Base-by-base conservation (phyloP, 2,329 filamentous ascomycete species). In the Meredithiella fracta region DNA sequence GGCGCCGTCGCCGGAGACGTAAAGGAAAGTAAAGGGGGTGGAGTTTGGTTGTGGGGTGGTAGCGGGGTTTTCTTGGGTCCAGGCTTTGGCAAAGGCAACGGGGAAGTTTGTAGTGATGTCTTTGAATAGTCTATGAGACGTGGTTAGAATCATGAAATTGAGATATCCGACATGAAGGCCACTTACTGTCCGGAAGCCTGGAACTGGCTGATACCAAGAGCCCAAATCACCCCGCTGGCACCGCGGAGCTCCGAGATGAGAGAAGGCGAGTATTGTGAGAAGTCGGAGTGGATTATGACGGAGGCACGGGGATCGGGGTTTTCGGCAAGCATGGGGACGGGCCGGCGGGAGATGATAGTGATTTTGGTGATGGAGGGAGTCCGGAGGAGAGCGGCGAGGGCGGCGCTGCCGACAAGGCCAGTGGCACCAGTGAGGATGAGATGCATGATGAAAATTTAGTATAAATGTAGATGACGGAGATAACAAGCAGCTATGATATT, bases 181-280 rank as follows among this genome's bases (percentile, higher is more conserved):
- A 64, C 74, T 59, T 63, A 82, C 75, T 82, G 77, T 59, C 77
- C 78, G 57, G 64, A 64, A 6, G 86, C 82, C 42, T 74, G 68
- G 9, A 66, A 78, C 62, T 81, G 76, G 59, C 76, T 80, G 51
- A 82, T 79, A 0, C 85, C 85, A 49, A 83, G 71, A 0, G 85
- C 84, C 85, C 85, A 90, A 1, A 89, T 80, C 58, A 80, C 84
- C 1, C 80, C 84, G 6, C 75, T 69, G 0, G 84, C 85, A 22
- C 78, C 83, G 54, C 73, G 71, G 0, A 90, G 70, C 63, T 82
- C 71, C 23, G 67, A 60, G 8, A 88, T 70, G 1, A 87, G 61
- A 0, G 71, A 70, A 0, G 73, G 62, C 37, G 77, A 73, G 64
- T 86, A 89, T 1, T 65, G 69, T 11, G 69, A 66, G 63, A 85